phyloP scores from a whole-genome alignment of 2,329 filamentous ascomycete genomes.

The Penicillium sp. region DNA sequence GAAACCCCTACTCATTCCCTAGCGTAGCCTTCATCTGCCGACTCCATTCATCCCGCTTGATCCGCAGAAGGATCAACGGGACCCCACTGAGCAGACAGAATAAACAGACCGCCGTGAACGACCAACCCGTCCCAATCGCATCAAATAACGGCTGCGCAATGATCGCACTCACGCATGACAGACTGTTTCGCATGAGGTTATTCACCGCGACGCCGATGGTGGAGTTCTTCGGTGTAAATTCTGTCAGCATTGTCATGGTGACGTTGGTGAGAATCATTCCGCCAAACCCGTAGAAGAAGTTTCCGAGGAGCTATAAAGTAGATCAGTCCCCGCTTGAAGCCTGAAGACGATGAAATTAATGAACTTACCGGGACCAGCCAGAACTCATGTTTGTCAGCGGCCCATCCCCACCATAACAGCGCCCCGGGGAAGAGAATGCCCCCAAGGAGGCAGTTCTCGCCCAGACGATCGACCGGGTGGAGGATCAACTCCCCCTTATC shows the following conservation, averaged over 20 bases:
- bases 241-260: not conserved
- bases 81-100: not conserved
- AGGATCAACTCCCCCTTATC: not conserved
- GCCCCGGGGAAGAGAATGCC: not conserved
- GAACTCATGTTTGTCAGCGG: not conserved
- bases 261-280: not conserved
- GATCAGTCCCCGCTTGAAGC: not conserved
- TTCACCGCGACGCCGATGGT: not conserved
- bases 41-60: not conserved
- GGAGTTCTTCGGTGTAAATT: not conserved
- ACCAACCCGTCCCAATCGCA: not conserved
- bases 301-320: not conserved
- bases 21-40: not conserved
- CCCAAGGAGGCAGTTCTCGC: not conserved
- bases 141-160: not conserved
- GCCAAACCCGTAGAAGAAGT: not conserved
- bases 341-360: not conserved
- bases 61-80: not conserved
- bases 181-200: constrained; percentile 1
- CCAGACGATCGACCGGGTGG: not conserved
- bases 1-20: not conserved
- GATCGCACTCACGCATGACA: not conserved
- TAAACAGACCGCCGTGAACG: not conserved
- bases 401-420: not conserved
- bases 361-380: not conserved